Conservation (phyloP, 352 stramenopile genomes). For the Phytophthora pistaciae region DNA sequence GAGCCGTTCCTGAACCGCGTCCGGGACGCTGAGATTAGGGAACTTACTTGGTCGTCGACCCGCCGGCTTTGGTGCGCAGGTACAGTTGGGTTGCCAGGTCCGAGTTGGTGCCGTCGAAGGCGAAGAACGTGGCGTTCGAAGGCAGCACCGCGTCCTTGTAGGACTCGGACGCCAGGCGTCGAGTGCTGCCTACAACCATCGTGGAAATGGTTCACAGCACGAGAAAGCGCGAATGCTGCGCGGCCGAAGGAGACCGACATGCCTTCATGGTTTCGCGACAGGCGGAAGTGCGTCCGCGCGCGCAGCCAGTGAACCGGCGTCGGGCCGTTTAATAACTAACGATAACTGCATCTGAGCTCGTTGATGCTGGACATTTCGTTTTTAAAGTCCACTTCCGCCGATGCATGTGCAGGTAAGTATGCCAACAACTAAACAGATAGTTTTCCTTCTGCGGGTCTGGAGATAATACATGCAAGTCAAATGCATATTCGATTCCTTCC, state of each 20-base stretch:
- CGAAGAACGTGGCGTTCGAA: slow-evolving; percentile 31
- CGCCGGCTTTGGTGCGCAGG: slow-evolving; percentile 20
- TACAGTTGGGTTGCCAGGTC: slow-evolving; percentile 43
- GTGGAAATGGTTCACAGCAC: neutral
- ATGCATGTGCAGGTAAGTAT: too few species aligned
- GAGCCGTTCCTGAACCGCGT: slow-evolving; percentile 9
- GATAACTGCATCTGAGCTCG: slow-evolving; percentile 5
- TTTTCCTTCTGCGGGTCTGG: neutral
- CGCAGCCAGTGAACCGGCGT: slow-evolving; percentile 3
- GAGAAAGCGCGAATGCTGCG: slow-evolving; percentile 6
- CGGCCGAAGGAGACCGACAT: neutral
- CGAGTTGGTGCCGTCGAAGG: slow-evolving; percentile 44
- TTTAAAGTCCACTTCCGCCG: neutral
- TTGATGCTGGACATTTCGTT: slow-evolving; percentile 13
- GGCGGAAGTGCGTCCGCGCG: slow-evolving; percentile 1
- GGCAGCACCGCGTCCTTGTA: slow-evolving; percentile 15
- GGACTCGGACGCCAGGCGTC: neutral
- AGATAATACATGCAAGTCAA: too few species aligned
- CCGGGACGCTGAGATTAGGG: slow-evolving; percentile 12
- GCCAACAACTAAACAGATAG: neutral
- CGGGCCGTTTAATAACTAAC: neutral
- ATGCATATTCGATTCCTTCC: too few species aligned
- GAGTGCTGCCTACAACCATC: slow-evolving; percentile 10
- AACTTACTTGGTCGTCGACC: neutral
- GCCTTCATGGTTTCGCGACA: slow-evolving; percentile 15